Evolutionary conservation across 2,329 filamentous ascomycete species (phyloP).

Genomic region (Alternaria consortialis): DNA sequence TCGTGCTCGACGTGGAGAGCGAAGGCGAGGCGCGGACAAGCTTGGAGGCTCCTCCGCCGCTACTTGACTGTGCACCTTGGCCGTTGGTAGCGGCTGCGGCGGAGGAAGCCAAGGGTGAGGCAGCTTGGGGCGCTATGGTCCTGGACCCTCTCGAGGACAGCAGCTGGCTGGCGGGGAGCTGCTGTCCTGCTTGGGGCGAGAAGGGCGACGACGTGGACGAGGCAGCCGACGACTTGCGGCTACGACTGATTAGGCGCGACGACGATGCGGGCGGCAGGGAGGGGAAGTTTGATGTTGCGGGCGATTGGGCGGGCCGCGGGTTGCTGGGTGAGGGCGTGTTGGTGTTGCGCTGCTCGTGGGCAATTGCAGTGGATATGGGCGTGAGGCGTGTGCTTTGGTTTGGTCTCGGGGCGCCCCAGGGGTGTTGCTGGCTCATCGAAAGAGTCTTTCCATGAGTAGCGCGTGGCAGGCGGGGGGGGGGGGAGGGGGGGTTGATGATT

Average conservation of each 20-base stretch:
- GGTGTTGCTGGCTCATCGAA: conserved; percentile 63
- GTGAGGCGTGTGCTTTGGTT: conserved; percentile 65
- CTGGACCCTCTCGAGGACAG: conserved; percentile 66
- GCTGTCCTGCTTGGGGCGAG: conserved; percentile 65
- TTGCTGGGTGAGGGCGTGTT: conserved; percentile 57
- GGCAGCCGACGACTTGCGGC: conserved; percentile 63
- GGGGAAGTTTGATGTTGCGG: conserved; percentile 62
- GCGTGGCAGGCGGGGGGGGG: conserved; percentile 40
- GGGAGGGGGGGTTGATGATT: conserved; percentile 28
- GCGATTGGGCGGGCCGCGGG: conserved; percentile 61
- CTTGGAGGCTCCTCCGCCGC: conserved; percentile 65
- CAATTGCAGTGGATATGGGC: conserved; percentile 62
- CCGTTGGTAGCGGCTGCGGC: conserved; percentile 60
- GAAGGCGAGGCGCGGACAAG: conserved; percentile 68
- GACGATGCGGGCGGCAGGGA: conserved; percentile 58
- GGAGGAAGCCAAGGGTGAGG: conserved; percentile 65
- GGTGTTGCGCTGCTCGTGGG: conserved; percentile 55
- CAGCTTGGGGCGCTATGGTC: conserved; percentile 63
- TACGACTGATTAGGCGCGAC: conserved; percentile 58
- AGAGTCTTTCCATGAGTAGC: conserved; percentile 53
- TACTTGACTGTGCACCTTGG: conserved; percentile 61
- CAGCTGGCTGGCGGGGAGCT: conserved; percentile 61
- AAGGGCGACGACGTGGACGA: conserved; percentile 65
- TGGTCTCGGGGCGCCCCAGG: conserved; percentile 65
- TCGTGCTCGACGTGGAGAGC: conserved; percentile 56